Evolutionary conservation across 2,329 filamentous ascomycete species (phyloP), one percentile per base, ranked within the genome.

Genomic region (Aspergillus novoparasiticus): DNA sequence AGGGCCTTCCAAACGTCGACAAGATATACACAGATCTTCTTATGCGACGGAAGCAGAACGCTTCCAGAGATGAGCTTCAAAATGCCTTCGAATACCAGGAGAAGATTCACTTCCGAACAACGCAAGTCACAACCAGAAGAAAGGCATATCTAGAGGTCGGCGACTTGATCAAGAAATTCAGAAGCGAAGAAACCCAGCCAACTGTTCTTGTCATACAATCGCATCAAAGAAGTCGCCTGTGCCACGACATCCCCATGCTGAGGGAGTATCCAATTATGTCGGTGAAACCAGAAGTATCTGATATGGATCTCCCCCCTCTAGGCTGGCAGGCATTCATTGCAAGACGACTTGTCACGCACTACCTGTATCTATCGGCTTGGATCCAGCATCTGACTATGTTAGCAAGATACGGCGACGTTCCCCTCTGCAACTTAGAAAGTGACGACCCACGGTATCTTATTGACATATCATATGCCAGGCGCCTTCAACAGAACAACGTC

Each of bases 401-500:
- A 60, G 91, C 95, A 55, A 86, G 93, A 66, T 98, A 98, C 74
- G 95, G 95, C 30, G 93, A 98, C 75, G 88, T 99, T 5, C 95
- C 95, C 1, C 84, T 99, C 9, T 98, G 95, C 79, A 99, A 99
- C 71, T 82, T 99, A 36, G 95, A 98, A 76, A 89, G 90, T 50
- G 95, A 98, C 69, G 95, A 99, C 71, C 94, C 95, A 32, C 88
- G 93, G 3, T 98, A 95, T 80, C 81, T 99, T 60, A 99, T 99
- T 70, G 95, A 99, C 74, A 88, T 99, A 60, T 92, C 94, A 0
- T 99, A 98, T 75, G 95, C 95, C 0, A 86, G 96, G 61, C 87
- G 94, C 21, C 82, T 99, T 58, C 93, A 97, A 73, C 90, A 91
- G 68, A 97, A 94, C 73, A 93, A 94, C 62, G 92, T 99, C 1